Conservation (phyloP, 2,329 filamentous ascomycete genomes). For the Colletotrichum liriopes region DNA sequence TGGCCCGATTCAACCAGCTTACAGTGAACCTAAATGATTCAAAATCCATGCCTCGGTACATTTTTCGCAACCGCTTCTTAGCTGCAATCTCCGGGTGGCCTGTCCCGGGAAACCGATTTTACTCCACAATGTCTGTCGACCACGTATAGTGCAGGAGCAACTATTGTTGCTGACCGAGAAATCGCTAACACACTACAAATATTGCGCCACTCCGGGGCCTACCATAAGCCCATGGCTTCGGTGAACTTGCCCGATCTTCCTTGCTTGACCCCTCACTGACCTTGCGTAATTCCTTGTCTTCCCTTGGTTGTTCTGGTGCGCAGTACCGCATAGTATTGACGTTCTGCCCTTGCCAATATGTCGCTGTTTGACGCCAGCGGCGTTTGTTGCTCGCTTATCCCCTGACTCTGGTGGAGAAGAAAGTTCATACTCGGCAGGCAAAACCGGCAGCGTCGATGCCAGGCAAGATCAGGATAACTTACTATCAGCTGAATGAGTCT, state of each 20-base stretch:
- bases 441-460: constrained; percentile 10
- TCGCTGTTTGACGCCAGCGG: background rate
- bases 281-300: constrained; percentile 8
- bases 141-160: constrained; percentile 18
- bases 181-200: constrained; percentile 25
- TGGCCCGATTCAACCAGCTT: background rate
- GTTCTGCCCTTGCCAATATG: constrained; percentile 16
- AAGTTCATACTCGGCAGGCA: constrained; percentile 13
- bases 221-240: background rate
- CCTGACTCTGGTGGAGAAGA: constrained; percentile 31
- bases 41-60: constrained; percentile 26
- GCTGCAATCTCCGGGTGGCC: constrained; percentile 28
- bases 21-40: constrained; percentile 27
- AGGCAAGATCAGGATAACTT: background rate
- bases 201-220: constrained; percentile 24
- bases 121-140: constrained; percentile 21
- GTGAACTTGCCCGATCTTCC: constrained; percentile 3
- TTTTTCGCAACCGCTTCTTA: constrained; percentile 9
- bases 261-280: background rate
- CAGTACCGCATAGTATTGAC: background rate
- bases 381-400: constrained; percentile 19
- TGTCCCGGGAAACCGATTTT: background rate
- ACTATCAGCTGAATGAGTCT: constrained; percentile 20
- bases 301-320: background rate
- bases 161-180: constrained; percentile 21